Conservation (phyloP, 352 stramenopile species). For the Globisporangium yorkense region DNA sequence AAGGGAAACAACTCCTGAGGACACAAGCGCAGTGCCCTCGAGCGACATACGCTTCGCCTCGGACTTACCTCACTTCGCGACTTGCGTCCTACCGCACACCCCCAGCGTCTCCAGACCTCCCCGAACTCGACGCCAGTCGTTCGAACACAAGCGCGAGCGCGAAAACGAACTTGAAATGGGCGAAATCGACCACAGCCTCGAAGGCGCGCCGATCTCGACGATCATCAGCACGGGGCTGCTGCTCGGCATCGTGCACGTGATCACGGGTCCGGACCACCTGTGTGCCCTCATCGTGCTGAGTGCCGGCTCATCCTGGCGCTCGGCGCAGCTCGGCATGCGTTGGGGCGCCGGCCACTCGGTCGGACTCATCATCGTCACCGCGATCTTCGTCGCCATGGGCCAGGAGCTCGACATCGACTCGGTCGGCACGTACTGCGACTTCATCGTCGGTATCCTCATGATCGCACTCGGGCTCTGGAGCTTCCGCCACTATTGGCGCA, state of each 20-base stretch:
- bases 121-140: neutral
- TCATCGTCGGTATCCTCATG: conserved; percentile 76
- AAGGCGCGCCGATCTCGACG: conserved; percentile 8
- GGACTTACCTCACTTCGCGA: neutral
- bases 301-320: conserved; percentile 59
- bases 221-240: conserved; percentile 49
- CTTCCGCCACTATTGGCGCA: conserved; percentile 29
- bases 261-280: conserved; percentile 82
- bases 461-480: conserved; percentile 60
- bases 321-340: conserved; percentile 73
- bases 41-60: no score
- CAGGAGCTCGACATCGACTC: conserved; percentile 31
- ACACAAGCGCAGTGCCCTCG: no score
- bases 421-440: conserved; percentile 47
- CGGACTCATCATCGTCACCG: conserved; percentile 65
- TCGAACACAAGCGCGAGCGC: neutral
- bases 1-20: no score
- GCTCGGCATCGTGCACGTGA: conserved; percentile 47
- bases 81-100: neutral
- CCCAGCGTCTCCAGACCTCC: neutral
- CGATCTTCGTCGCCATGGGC: conserved; percentile 48
- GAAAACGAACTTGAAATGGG: conserved; percentile 17
- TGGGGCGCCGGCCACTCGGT: conserved; percentile 83
- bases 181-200: conserved; percentile 27
- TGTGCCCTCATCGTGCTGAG: conserved; percentile 81